These are phyloP conservation scores for Arabis hirsuta DNA, from an alignment of 345 rosid species.

Conservation along the genomic window DNA sequence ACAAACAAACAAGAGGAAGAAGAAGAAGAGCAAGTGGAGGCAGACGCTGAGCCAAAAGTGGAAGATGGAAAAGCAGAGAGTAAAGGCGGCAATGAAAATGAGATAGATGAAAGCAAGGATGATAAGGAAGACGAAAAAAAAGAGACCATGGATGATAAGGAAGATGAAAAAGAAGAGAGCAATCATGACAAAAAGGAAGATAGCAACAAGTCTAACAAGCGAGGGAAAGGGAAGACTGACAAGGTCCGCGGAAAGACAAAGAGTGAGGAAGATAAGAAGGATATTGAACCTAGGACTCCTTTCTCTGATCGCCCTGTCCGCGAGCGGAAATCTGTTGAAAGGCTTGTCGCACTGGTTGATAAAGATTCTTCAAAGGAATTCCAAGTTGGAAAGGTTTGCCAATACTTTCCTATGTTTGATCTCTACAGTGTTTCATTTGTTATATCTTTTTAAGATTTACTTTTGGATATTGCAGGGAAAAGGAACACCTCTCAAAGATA, in stretches of 20 bases:
- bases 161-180: constrained; percentile 35
- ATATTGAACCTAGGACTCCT: constrained; percentile 68
- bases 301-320: constrained; percentile 82
- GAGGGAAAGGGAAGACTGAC: constrained; percentile 39
- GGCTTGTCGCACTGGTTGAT: constrained; percentile 83
- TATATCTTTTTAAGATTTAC: constrained; percentile 25
- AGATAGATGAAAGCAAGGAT: constrained; percentile 30
- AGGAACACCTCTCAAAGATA: constrained; percentile 88
- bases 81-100: constrained; percentile 37
- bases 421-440: constrained; percentile 20
- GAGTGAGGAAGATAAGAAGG: constrained; percentile 52
- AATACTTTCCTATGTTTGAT: constrained; percentile 13
- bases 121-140: constrained; percentile 34
- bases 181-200: constrained; percentile 43
- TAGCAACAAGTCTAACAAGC: constrained; percentile 48
- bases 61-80: constrained; percentile 27
- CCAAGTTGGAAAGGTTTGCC: constrained; percentile 72
- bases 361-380: constrained; percentile 72
- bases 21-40: constrained; percentile 25
- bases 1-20: constrained; percentile 36
- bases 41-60: constrained; percentile 30
- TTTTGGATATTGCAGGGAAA: constrained; percentile 67
- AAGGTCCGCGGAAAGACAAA: constrained; percentile 41
- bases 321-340: constrained; percentile 90
- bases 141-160: constrained; percentile 29